Base-by-base conservation (phyloP, 2,329 filamentous ascomycete genomes). In the Cercospora nicotianae region DNA sequence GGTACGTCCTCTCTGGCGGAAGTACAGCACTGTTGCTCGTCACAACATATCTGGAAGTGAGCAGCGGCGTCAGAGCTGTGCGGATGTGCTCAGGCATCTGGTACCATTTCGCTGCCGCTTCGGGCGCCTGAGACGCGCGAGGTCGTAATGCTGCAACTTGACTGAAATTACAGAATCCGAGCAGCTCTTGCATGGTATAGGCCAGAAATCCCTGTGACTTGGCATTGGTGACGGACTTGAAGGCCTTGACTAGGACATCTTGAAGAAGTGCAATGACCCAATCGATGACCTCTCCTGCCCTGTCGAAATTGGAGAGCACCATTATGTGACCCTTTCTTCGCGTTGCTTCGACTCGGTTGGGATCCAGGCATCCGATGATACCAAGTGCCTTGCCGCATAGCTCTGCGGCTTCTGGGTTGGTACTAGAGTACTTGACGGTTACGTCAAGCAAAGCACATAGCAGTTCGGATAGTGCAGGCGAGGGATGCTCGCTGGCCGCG, bases 171-270 rank as follows among this genome's bases (percentile, higher is more conserved):
- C 91, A 92, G 72, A 90, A 88, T 55, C 90, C 89, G 3, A 98
- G 85, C 48, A 98, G 85, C 74, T 96, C 91, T 79, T 99, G 95
- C 89, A 99, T 97, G 1, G 91, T 92, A 79, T 91, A 99, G 1
- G 94, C 94, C 18, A 99, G 84, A 76, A 96, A 97, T 0, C 93
- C 94, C 78, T 98, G 95, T 5, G 93, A 86, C 71, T 89, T 90
- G 2, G 93, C 91, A 77, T 97, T 96, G 0, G 91, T 95, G 1
- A 92, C 91, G 1, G 94, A 96, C 53, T 96, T 83, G 76, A 99
- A 99, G 0, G 94, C 91, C 69, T 94, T 93, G 28, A 98, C 93
- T 10, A 99, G 83, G 7, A 97, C 90, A 76, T 96, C 87, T 75
- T 97, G 90, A 16, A 99, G 84, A 58, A 97, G 85, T 74, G 94